Conservation (phyloP, 2,329 filamentous ascomycete genomes). For the Fusarium sororula region DNA sequence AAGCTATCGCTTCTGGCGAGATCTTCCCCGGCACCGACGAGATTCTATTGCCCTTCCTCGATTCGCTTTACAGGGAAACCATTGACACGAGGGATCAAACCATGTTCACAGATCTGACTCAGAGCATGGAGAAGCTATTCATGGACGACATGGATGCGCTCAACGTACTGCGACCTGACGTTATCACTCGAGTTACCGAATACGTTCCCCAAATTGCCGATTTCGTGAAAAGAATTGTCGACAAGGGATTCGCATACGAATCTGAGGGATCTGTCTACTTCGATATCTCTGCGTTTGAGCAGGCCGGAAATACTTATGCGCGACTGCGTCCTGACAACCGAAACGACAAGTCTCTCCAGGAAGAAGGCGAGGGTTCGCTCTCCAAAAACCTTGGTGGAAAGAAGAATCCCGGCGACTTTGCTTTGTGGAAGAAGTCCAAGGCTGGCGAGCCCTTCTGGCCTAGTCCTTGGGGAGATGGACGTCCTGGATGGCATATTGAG, state of each 20-base stretch:
- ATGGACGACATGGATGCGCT: constrained; percentile 86
- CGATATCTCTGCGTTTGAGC: constrained; percentile 87
- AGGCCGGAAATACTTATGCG: constrained; percentile 84
- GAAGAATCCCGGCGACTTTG: constrained; percentile 83
- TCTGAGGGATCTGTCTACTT: constrained; percentile 92
- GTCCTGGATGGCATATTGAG: constrained; percentile 97
- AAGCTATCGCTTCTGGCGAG: constrained; percentile 57
- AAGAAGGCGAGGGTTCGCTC: constrained; percentile 89
- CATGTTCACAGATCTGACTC: constrained; percentile 87
- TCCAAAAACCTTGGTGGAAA: constrained; percentile 72
- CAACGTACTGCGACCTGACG: constrained; percentile 84
- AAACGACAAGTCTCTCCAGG: constrained; percentile 82
- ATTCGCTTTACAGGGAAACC: constrained; percentile 71
- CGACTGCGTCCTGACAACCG: constrained; percentile 85
- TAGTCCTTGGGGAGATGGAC: constrained; percentile 85
- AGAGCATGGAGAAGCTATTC: constrained; percentile 88
- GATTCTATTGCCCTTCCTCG: constrained; percentile 84
- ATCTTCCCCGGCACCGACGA: constrained; percentile 67
- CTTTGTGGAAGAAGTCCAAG: constrained; percentile 92
- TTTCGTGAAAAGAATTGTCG: constrained; percentile 83
- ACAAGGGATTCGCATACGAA: constrained; percentile 87
- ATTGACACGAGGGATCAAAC: constrained; percentile 70
- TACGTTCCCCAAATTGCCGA: constrained; percentile 87
- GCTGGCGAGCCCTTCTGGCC: constrained; percentile 91
- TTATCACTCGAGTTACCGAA: constrained; percentile 89